A percentile compares a stretch with the other conserved stretches of the same genome.
These are phyloP conservation scores for Pulveroboletus frians DNA, from an alignment of 768 basidiomycete species.

Conservation along the genomic window DNA sequence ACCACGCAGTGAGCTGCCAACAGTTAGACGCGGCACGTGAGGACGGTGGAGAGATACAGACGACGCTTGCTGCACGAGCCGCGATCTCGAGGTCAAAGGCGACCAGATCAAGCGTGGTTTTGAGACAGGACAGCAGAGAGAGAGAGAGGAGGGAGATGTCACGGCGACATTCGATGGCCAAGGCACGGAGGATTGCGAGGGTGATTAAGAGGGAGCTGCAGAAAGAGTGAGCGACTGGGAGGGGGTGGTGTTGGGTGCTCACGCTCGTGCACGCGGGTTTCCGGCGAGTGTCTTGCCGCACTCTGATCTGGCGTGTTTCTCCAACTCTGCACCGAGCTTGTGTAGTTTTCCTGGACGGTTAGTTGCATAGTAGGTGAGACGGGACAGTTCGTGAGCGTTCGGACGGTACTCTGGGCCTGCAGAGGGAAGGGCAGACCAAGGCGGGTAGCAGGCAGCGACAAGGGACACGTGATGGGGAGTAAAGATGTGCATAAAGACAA, in stretches of 20 bases:
- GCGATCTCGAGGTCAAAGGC: slow-evolving; percentile 68
- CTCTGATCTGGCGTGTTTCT: slow-evolving; percentile 65
- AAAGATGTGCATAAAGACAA: slow-evolving; percentile 61
- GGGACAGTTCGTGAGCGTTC: slow-evolving; percentile 80
- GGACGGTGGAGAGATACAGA: slow-evolving; percentile 35
- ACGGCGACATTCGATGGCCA: slow-evolving; percentile 82
- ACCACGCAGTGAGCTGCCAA: slow-evolving; percentile 83
- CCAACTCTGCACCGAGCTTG: slow-evolving; percentile 71
- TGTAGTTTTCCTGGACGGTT: slow-evolving; percentile 77
- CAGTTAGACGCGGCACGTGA: background rate
- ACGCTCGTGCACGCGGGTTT: slow-evolving; percentile 78
- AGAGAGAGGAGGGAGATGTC: slow-evolving; percentile 74
- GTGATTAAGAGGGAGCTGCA: slow-evolving; percentile 74
- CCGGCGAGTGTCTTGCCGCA: slow-evolving; percentile 61
- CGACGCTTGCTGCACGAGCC: slow-evolving; percentile 75
- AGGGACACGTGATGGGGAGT: slow-evolving; percentile 81
- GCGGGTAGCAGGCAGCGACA: slow-evolving; percentile 82
- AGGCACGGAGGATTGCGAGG: slow-evolving; percentile 71
- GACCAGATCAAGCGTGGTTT: slow-evolving; percentile 48
- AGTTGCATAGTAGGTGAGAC: slow-evolving; percentile 81
- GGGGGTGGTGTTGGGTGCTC: slow-evolving; percentile 29
- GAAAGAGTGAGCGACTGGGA: background rate
- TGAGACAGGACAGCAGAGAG: slow-evolving; percentile 62
- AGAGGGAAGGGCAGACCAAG: slow-evolving; percentile 64
- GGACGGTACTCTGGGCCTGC: slow-evolving; percentile 75